These are phyloP conservation scores for cucumber (Cucumis sativus) DNA, from an alignment of 306 rosid species.

Conservation along the genomic window DNA sequence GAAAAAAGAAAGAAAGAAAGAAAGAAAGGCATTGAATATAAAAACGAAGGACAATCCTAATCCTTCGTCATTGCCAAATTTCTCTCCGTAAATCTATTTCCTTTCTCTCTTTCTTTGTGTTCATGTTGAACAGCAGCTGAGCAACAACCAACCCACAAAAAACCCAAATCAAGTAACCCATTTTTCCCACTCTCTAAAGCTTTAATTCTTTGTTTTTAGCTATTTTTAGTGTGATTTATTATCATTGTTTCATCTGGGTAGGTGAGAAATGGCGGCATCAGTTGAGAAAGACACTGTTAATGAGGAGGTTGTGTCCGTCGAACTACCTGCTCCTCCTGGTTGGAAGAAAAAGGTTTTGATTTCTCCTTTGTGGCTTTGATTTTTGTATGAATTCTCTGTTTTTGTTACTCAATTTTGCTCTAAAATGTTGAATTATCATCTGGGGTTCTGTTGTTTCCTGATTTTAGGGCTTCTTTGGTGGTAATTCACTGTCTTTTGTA, in stretches of 20 bases:
- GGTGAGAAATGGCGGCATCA: conserved; percentile 77
- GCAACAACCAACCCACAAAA: not conserved
- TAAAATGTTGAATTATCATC: conserved; percentile 1
- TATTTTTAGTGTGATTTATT: not conserved
- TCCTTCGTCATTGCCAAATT: not conserved
- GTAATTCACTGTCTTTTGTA: conserved; percentile 14
- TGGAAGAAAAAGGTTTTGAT: conserved; percentile 74
- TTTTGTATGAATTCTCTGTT: not conserved
- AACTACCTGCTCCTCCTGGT: conserved; percentile 93
- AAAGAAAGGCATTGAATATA: not conserved
- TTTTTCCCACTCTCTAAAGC: not conserved
- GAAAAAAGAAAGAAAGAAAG: no score
- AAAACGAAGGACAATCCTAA: not conserved
- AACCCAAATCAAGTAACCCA: conserved; percentile 5
- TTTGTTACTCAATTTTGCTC: conserved; percentile 2
- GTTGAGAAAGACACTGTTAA: conserved; percentile 46
- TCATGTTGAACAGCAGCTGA: not conserved
- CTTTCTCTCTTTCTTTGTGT: not conserved
- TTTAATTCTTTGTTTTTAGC: not conserved
- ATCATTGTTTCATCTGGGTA: conserved; percentile 21
- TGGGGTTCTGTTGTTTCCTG: conserved; percentile 13
- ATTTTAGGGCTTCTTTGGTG: conserved; percentile 14
- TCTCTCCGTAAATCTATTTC: not conserved
- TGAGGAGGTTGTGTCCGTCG: conserved; percentile 69
- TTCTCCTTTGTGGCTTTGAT: not conserved